Conservation (phyloP, 495 filamentous ascomycete genomes). For the Chaetomium fimeti region DNA sequence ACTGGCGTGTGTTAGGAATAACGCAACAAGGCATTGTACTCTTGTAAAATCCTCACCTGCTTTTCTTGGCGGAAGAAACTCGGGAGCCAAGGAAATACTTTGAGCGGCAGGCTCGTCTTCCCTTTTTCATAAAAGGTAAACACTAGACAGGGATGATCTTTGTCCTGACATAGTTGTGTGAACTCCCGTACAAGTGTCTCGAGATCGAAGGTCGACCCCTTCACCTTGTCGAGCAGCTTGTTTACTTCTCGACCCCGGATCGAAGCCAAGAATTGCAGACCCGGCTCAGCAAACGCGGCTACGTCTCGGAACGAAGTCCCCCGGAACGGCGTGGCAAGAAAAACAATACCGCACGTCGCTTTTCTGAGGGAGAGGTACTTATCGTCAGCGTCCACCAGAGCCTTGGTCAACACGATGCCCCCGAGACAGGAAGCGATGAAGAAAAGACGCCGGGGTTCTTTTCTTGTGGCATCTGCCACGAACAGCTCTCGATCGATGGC, state of each 20-base stretch:
- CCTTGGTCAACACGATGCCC: conserved; percentile 36
- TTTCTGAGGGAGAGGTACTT: conserved; percentile 22
- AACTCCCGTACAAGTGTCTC: conserved; percentile 23
- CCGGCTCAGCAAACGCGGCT: conserved; percentile 18
- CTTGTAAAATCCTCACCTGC: conserved; percentile 20
- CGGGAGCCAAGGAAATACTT: conserved; percentile 28
- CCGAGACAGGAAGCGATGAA: conserved; percentile 43
- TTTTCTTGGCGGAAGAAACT: conserved; percentile 19
- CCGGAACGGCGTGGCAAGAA: conserved; percentile 39
- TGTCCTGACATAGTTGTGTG: conserved; percentile 20
- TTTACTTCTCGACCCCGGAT: conserved; percentile 17
- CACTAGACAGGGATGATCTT: conserved; percentile 12
- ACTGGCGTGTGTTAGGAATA: conserved; percentile 24
- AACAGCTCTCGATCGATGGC: conserved; percentile 20
- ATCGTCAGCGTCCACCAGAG: conserved; percentile 25
- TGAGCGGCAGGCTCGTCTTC: conserved; percentile 21
- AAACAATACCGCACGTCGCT: conserved; percentile 33
- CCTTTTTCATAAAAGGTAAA: conserved; percentile 25
- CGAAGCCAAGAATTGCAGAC: conserved; percentile 22
- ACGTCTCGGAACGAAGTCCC: conserved; percentile 34
- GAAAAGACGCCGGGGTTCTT: conserved; percentile 35
- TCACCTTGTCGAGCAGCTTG: conserved; percentile 22
- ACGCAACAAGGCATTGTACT: background rate
- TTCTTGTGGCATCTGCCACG: background rate
- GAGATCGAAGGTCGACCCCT: conserved; percentile 23